These are phyloP conservation scores for Cucumis hystrix DNA, from an alignment of 306 rosid genomes.

Conservation along the genomic window DNA sequence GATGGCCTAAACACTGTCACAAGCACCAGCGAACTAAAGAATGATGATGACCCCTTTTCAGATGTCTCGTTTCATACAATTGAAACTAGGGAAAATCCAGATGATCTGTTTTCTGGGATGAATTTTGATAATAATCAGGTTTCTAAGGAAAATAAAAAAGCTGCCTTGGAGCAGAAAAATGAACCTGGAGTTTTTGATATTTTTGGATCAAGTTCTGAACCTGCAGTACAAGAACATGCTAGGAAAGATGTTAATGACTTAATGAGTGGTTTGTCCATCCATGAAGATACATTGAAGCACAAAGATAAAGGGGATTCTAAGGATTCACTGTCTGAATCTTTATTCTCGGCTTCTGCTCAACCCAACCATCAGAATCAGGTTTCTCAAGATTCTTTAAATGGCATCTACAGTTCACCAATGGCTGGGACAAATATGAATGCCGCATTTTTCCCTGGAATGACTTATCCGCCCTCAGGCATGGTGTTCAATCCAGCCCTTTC, in stretches of 20 bases:
- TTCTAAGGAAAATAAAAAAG: conserved; percentile 20
- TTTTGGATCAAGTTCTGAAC: conserved; percentile 40
- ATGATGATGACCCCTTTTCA: conserved; percentile 79
- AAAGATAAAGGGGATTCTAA: conserved; percentile 38
- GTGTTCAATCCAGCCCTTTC: conserved; percentile 60
- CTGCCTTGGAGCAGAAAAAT: conserved; percentile 20
- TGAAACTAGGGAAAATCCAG: conserved; percentile 41
- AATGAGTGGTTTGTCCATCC: conserved; percentile 53
- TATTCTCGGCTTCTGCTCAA: conserved; percentile 36
- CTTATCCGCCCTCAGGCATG: conserved; percentile 46
- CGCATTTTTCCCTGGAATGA: conserved; percentile 43
- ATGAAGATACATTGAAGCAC: conserved; percentile 31
- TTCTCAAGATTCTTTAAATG: conserved; percentile 29
- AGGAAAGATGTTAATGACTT: conserved; percentile 35
- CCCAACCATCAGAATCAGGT: conserved; percentile 21
- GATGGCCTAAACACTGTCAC: conserved; percentile 31
- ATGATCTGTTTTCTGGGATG: conserved; percentile 82
- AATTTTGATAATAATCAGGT: conserved; percentile 43
- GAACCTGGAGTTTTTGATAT: conserved; percentile 53
- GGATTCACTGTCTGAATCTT: conserved; percentile 25
- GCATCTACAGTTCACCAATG: conserved; percentile 45
- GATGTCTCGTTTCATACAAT: conserved; percentile 75
- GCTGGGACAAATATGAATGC: conserved; percentile 40
- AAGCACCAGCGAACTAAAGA: conserved; percentile 34
- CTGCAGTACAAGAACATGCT: conserved; percentile 26